Conservation (phyloP, 2,329 filamentous ascomycete species). For the Monosporascus sp. region DNA sequence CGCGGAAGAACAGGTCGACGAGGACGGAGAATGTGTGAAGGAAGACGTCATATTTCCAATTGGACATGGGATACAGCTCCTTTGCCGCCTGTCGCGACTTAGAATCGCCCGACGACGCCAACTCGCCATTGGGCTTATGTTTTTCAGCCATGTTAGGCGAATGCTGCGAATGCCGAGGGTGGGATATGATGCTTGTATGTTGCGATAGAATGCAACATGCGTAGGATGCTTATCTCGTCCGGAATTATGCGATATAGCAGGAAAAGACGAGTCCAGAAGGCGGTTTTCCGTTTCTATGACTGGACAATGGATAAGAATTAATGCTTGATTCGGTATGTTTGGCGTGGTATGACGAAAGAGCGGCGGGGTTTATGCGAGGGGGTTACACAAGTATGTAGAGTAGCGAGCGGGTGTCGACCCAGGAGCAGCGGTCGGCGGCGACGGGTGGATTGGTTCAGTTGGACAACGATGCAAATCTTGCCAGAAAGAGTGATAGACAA, state of each 20-base stretch:
- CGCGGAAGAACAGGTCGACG: slow-evolving; percentile 94
- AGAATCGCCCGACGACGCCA: slow-evolving; percentile 6
- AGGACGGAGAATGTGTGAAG: slow-evolving; percentile 75
- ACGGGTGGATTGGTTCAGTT: too few relatives aligned
- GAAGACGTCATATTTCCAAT: slow-evolving; percentile 72
- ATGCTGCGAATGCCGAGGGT: neutral
- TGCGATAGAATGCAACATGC: neutral
- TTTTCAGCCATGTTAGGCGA: slow-evolving; percentile 16
- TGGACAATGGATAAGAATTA: too few relatives aligned
- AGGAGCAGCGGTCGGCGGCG: too few relatives aligned
- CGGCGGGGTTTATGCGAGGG: too few relatives aligned
- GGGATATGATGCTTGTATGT: slow-evolving; percentile 29
- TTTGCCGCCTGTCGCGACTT: slow-evolving; percentile 29
- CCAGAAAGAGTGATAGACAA: too few relatives aligned
- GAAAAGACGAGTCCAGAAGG: neutral
- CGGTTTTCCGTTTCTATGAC: neutral
- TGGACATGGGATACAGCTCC: slow-evolving; percentile 63
- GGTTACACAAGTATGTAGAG: too few relatives aligned
- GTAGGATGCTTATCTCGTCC: neutral
- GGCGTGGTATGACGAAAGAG: neutral
- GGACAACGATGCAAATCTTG: too few relatives aligned
- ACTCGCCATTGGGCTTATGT: slow-evolving; percentile 10
- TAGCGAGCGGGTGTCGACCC: too few relatives aligned
- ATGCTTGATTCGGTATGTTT: neutral
- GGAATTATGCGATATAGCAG: neutral